phyloP scores from a whole-genome alignment of 2,329 filamentous ascomycete genomes.

The Neofusicoccum umdonicola region DNA sequence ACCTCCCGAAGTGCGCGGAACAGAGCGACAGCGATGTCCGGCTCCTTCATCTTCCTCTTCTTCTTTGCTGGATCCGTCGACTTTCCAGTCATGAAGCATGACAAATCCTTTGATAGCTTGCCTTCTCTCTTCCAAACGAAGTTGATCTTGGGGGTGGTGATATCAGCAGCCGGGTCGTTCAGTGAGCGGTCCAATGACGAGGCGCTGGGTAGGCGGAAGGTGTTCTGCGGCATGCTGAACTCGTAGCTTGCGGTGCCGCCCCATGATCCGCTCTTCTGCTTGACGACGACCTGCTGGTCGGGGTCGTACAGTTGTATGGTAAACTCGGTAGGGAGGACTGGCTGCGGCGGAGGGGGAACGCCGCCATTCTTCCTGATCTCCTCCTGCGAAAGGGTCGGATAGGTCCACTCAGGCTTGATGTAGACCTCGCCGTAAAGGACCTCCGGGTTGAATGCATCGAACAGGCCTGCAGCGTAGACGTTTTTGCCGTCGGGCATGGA shows the following conservation, averaged over 20 bases:
- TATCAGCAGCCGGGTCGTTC: constrained; percentile 55
- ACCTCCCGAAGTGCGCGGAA: constrained; percentile 72
- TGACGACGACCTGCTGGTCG: constrained; percentile 74
- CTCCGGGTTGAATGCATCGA: constrained; percentile 76
- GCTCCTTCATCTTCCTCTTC: constrained; percentile 75
- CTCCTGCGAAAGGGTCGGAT: constrained; percentile 76
- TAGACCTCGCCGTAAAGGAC: constrained; percentile 86
- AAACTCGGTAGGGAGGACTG: constrained; percentile 75
- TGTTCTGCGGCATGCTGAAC: constrained; percentile 85
- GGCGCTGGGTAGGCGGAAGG: constrained; percentile 75
- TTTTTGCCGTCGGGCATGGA: constrained; percentile 68
- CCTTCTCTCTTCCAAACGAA: constrained; percentile 91
- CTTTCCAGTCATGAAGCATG: constrained; percentile 81
- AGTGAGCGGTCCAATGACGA: constrained; percentile 75
- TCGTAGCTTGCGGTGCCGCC: constrained; percentile 80
- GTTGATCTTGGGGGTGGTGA: constrained; percentile 65
- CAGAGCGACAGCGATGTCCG: constrained; percentile 91
- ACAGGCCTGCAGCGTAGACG: constrained; percentile 81
- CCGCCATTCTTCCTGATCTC: constrained; percentile 71
- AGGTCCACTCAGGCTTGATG: constrained; percentile 80
- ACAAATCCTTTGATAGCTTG: constrained; percentile 80
- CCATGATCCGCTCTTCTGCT: constrained; percentile 72
- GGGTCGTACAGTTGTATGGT: constrained; percentile 91
- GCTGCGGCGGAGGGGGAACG: constrained; percentile 62
- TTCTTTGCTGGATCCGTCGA: constrained; percentile 64